Percentiles rank a stretch among this genome's conserved stretches.
Conservation (phyloP, 2,329 filamentous ascomycete genomes). For the Arthrobotrys sinensis region DNA sequence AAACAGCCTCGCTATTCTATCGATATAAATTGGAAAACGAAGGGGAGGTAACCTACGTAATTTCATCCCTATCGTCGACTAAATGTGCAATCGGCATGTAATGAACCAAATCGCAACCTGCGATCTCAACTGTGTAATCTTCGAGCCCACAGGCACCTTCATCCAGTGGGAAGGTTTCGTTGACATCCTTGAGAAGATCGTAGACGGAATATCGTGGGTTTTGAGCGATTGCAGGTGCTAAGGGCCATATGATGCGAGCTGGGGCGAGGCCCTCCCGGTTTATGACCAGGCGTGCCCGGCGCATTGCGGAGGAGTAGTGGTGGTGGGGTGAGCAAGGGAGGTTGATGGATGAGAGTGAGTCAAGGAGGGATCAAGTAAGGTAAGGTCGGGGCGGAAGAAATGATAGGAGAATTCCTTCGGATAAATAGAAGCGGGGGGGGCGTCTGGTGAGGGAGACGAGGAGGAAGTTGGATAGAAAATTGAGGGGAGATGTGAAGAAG, state of each 20-base stretch:
- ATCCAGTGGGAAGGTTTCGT: constrained; percentile 63
- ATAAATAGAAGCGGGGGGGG: neutral
- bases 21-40: neutral
- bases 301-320: constrained; percentile 58
- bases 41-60: constrained; percentile 61
- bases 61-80: constrained; percentile 63
- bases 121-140: constrained; percentile 64
- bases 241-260: constrained; percentile 62
- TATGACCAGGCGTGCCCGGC: constrained; percentile 63
- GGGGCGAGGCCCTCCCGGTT: constrained; percentile 61
- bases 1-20: neutral
- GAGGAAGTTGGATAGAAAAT: neutral
- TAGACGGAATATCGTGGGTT: constrained; percentile 62
- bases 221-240: constrained; percentile 60
- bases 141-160: constrained; percentile 61
- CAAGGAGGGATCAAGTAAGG: neutral
- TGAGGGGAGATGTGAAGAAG: neutral
- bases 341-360: constrained; percentile 13
- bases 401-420: constrained; percentile 14
- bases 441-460: neutral
- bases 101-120: constrained; percentile 64
- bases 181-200: constrained; percentile 62
- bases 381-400: neutral
- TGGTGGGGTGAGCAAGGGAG: constrained; percentile 10
- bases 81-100: constrained; percentile 63